phyloP scores from a whole-genome alignment of 495 filamentous ascomycete genomes.

The Talaromyces adpressus region DNA sequence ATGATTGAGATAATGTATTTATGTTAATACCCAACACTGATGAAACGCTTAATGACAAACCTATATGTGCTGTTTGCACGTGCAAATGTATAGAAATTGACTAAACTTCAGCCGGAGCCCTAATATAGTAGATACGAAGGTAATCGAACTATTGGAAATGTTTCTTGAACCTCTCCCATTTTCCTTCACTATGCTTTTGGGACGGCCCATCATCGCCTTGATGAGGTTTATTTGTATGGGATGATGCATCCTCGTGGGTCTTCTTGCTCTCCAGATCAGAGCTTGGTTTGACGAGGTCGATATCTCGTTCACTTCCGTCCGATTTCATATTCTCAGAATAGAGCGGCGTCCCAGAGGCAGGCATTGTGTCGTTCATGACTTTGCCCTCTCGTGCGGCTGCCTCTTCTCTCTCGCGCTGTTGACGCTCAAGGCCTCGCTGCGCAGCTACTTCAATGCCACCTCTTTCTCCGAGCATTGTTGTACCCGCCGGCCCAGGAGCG shows the following conservation, averaged over 20 bases:
- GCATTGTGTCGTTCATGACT: not conserved
- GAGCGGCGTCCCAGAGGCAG: not conserved
- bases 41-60: not conserved
- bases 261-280: not conserved
- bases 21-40: not conserved
- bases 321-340: not conserved
- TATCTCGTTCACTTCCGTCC: not conserved
- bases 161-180: not conserved
- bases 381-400: not conserved
- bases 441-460: constrained; percentile 9
- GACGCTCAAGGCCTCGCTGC: constrained; percentile 4
- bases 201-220: not conserved
- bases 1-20: not conserved
- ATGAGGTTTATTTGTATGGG: not conserved
- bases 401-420: constrained; percentile 4
- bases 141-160: not conserved
- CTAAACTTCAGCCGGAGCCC: not conserved
- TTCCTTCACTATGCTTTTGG: not conserved
- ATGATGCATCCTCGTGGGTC: too few species aligned
- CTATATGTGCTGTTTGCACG: not conserved
- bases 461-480: constrained; percentile 12
- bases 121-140: not conserved
- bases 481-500: constrained; percentile 10
- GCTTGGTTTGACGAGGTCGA: not conserved
- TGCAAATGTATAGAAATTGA: not conserved